A percentile compares a stretch with the other conserved stretches of the same genome.
Conservation (phyloP, 1,284 basidiomycete genomes). For the Leccinum fallax region DNA sequence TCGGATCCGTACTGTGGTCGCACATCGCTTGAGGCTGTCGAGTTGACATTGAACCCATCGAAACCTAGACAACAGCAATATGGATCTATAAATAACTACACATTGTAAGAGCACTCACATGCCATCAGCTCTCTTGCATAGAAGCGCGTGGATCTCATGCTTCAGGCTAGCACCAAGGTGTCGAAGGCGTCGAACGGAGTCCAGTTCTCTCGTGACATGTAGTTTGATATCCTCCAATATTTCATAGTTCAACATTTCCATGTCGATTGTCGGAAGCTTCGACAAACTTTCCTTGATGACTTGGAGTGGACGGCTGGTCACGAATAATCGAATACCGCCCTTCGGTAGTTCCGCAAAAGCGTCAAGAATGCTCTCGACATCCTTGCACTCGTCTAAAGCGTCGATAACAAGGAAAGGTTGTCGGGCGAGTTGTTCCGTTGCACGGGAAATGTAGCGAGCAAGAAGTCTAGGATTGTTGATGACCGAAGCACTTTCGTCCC, state of each 20-base stretch:
- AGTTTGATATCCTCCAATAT: not conserved
- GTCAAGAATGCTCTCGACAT: not conserved
- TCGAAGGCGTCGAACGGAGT: not conserved
- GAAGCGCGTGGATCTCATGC: not conserved
- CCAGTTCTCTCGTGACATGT: not conserved
- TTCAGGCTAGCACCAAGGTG: not conserved
- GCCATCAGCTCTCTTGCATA: not conserved
- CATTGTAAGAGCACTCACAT: not conserved
- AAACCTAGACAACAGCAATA: not conserved
- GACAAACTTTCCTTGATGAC: not conserved
- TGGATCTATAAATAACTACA: not conserved
- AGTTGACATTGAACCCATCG: slow-evolving; percentile 18
- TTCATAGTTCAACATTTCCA: not conserved
- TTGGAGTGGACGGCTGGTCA: not conserved
- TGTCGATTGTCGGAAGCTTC: not conserved
- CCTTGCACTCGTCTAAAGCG: not conserved
- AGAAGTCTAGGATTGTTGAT: not conserved
- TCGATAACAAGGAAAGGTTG: slow-evolving; percentile 14
- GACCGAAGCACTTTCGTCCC: not conserved
- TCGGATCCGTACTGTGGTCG: not conserved
- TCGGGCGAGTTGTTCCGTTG: not conserved
- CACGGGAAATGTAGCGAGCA: slow-evolving; percentile 2
- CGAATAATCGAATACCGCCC: not conserved
- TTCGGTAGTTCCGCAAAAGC: not conserved
- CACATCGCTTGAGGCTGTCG: not conserved